These are phyloP conservation scores for Kappamyces sp. DNA, from an alignment of 192 early-diverging fungal genomes.

Conservation along the genomic window DNA sequence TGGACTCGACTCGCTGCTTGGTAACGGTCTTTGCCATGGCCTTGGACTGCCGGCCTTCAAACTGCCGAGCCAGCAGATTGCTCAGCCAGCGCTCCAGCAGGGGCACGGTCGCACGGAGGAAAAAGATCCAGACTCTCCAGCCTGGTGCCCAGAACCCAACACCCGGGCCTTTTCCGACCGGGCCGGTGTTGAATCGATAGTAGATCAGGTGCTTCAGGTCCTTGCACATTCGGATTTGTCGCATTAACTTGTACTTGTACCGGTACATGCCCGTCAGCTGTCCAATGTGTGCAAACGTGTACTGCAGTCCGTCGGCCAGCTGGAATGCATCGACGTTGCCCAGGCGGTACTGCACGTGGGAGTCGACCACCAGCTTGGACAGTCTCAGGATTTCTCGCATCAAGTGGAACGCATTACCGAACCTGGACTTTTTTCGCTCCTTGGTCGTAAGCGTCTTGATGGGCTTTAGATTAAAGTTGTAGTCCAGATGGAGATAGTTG, in stretches of 20 bases:
- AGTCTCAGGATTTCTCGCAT: constrained; percentile 90
- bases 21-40: constrained; percentile 98
- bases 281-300: constrained; percentile 97
- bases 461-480: constrained; percentile 99
- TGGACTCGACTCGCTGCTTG: constrained; percentile 98
- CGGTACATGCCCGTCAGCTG: constrained; percentile 99
- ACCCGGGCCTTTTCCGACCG: constrained; percentile 97
- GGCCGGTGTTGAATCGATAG: constrained; percentile 83
- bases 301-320: constrained; percentile 97
- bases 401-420: constrained; percentile 97
- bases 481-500: constrained; percentile 97
- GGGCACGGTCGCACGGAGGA: constrained; percentile 96
- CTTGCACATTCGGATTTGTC: constrained; percentile 94
- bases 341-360: constrained; percentile 96
- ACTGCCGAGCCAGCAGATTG: constrained; percentile 96
- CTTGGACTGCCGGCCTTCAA: constrained; percentile 95
- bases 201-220: constrained; percentile 94
- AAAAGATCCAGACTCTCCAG: constrained; percentile 99
- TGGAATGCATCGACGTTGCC: constrained; percentile 99
- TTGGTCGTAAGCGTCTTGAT: constrained; percentile 99
- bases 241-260: constrained; percentile 97
- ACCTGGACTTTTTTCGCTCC: constrained; percentile 97
- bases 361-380: constrained; percentile 94
- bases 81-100: constrained; percentile 97
- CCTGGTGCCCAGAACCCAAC: constrained; percentile 98